Percentiles rank a stretch among this genome's conserved stretches.
These are phyloP conservation scores for Goniomonas avonlea DNA, from an alignment of 78 protist species.

Conservation along the genomic window DNA sequence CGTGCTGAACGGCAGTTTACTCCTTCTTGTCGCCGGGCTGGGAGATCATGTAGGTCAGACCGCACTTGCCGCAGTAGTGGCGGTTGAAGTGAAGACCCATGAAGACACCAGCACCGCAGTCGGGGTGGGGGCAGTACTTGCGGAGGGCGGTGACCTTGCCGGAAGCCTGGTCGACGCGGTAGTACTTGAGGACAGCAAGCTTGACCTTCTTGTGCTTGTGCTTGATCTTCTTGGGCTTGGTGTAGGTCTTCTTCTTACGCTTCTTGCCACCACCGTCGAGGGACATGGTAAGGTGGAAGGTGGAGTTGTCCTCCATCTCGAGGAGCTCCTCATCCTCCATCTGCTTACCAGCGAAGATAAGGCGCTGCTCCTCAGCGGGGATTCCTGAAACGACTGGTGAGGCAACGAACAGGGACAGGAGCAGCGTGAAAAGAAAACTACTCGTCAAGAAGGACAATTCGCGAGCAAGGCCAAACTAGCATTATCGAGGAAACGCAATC, in stretches of 20 bases:
- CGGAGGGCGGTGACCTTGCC: slow-evolving; percentile 84
- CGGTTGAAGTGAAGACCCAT: slow-evolving; percentile 92
- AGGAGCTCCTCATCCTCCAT: background rate
- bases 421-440: background rate
- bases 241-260: slow-evolving; percentile 94
- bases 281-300: slow-evolving; percentile 59
- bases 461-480: background rate
- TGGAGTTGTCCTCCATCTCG: background rate
- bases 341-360: background rate
- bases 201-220: slow-evolving; percentile 86
- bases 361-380: background rate
- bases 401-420: background rate
- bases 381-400: background rate
- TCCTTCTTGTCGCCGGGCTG: slow-evolving; percentile 14
- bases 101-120: slow-evolving; percentile 94
- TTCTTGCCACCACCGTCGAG: slow-evolving; percentile 96
- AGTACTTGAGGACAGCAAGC: slow-evolving; percentile 91
- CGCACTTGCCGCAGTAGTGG: slow-evolving; percentile 95
- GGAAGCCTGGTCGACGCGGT: slow-evolving; percentile 85
- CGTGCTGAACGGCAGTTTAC: background rate
- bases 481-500: background rate
- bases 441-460: background rate
- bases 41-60: slow-evolving; percentile 64
- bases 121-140: slow-evolving; percentile 70
- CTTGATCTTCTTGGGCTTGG: slow-evolving; percentile 92